Base-by-base conservation (phyloP, 2,329 filamentous ascomycete genomes). In the Paraphaeosphaeria minitans region DNA sequence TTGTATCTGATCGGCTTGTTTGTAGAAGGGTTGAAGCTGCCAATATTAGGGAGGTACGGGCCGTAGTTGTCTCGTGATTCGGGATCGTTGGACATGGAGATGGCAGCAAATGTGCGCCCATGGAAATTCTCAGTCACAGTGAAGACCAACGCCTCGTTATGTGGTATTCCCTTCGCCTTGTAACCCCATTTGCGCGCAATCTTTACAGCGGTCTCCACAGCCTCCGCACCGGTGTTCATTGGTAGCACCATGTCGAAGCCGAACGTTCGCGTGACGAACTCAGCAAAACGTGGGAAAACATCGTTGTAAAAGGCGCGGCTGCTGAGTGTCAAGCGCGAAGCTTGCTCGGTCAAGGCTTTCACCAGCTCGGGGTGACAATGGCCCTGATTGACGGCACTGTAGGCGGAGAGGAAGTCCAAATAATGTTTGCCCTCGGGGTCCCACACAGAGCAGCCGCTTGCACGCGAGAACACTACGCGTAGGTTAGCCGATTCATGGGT, bases 281-380 rank as follows among this genome's bases (percentile, higher is more conserved):
- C 89, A 7, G 94, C 94, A 84, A 96, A 98, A 65, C 90, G 88
- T 58, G 94, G 94, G 81, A 98, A 98, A 63, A 98, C 95, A 82
- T 98, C 94, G 77, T 98, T 99, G 85, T 98, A 89, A 82, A 98
- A 99, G 53, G 95, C 95, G 61, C 94, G 88, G 61, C 93, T 97
- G 79, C 92, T 97, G 66, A 98, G 86, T 0, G 94, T 97, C 73
- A 98, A 82, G 41, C 93, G 89, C 65, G 89, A 86, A 49, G 95
- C 95, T 81, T 99, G 95, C 66, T 97, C 92, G 39, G 87, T 88
- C 61, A 99, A 83, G 14, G 93, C 91, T 78, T 94, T 93, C 75
- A 99, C 88, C 57, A 98, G 88, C 81, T 96, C 93, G 5, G 95
- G 95, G 81, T 99, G 94, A 80, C 94, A 98, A 80, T 99, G 94